Evolutionary conservation across 345 rosid species (phyloP).

Genomic region (Rhodamnia rubescens): DNA sequence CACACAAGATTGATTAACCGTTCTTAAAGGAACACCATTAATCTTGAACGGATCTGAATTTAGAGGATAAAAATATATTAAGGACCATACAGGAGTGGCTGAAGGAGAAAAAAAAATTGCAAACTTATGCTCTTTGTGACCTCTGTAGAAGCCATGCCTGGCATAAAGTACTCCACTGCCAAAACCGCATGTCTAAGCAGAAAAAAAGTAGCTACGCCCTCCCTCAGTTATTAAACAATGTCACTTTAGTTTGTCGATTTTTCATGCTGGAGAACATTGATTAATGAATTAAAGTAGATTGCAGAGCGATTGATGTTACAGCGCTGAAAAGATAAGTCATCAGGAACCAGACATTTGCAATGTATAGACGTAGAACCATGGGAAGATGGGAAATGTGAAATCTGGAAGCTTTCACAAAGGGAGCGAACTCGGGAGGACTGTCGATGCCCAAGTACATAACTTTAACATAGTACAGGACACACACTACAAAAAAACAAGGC

Average conservation of each 20-base stretch:
- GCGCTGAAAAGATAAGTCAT: background rate
- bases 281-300: background rate
- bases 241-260: background rate
- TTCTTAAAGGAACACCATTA: conserved; percentile 61
- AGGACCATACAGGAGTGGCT: background rate
- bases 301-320: background rate
- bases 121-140: background rate
- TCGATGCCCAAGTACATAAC: background rate
- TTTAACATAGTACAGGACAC: background rate
- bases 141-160: background rate
- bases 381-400: background rate
- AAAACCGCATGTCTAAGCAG: background rate
- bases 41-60: conserved; percentile 55
- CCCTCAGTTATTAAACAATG: background rate
- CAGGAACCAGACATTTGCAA: background rate
- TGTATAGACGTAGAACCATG: background rate
- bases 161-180: background rate
- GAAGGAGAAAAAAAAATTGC: background rate
- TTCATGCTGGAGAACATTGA: background rate
- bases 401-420: background rate
- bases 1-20: conserved; percentile 55
- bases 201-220: background rate
- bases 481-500: no score
- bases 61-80: background rate
- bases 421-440: background rate